Base-by-base conservation (phyloP, 1,284 basidiomycete species). In the Papiliotrema terrestris region DNA sequence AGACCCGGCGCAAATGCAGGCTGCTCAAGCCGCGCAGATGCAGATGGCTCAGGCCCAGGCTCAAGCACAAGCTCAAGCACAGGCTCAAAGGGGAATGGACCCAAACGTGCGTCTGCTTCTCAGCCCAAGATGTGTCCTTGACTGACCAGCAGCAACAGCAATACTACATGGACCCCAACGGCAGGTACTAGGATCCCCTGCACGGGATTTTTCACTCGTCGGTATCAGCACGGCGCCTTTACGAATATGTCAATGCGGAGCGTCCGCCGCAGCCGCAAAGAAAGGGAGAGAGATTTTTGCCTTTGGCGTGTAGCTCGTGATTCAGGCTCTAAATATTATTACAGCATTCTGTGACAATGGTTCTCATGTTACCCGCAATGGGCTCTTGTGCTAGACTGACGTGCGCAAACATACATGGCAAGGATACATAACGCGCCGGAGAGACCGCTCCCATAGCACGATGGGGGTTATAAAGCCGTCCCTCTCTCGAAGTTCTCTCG, bases 401-500 rank as follows among this genome's bases (percentile, higher is more conserved):
- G 20, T 41, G 17, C 8, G 8, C 39, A n/a, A 8, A 8, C 15
- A 41, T 22, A n/a, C 20, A n/a, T 22, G 20, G 17, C 17, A n/a
- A n/a, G 39, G 8, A 41, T 41, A 41, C 39, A 41, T 41, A 8
- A 41, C 6, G 39, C 17, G 39, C 29, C 11, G 29, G 29, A 6
- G 29, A 5, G 29, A 32, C 29, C 29, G 29, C 29, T 11, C 29
- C 29, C 29, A 32, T 11, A n/a, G n/a, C 32, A 8, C 3, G 45
- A 3, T 29, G 25, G 17, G 8, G 23, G 25, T 53, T 77, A 95
- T 47, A 96, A 78, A 38, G 92, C 92, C 15, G 92, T 95, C 54
- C 93, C 93, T 61, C 93, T 86, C 74, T 97, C 93, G 81, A 96
- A 95, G 73, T 90, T 95, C 26, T 89, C 91, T 51, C 91, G 85